Conservation (phyloP, 2,329 filamentous ascomycete species). For the Penicillium frequentans region DNA sequence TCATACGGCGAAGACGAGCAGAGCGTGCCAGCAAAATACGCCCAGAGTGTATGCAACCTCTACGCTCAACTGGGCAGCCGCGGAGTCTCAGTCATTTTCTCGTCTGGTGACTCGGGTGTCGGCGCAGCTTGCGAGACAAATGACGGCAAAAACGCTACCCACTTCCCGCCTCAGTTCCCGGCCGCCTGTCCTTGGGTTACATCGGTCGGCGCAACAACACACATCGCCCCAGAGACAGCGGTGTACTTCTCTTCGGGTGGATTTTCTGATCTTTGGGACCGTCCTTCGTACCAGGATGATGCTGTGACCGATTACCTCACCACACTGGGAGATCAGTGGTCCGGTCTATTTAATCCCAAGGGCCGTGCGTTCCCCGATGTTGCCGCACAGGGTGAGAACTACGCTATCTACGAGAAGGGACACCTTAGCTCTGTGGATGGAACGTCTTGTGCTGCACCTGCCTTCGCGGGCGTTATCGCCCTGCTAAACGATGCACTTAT, state of each 20-base stretch:
- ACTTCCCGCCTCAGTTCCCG: slow-evolving; percentile 46
- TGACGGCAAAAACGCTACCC: slow-evolving; percentile 36
- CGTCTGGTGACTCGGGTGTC: slow-evolving; percentile 52
- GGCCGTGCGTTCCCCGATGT: slow-evolving; percentile 46
- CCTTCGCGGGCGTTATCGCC: slow-evolving; percentile 59
- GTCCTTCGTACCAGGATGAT: slow-evolving; percentile 33
- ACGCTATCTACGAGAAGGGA: slow-evolving; percentile 34
- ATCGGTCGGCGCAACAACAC: slow-evolving; percentile 43
- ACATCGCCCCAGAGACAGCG: slow-evolving; percentile 39
- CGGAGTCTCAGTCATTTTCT: slow-evolving; percentile 50
- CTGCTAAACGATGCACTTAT: slow-evolving; percentile 64
- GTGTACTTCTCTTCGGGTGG: slow-evolving; percentile 45
- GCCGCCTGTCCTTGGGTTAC: slow-evolving; percentile 42
- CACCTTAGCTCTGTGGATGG: slow-evolving; percentile 32
- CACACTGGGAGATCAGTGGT: slow-evolving; percentile 25
- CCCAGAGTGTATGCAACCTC: slow-evolving; percentile 42
- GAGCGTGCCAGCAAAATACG: slow-evolving; percentile 38
- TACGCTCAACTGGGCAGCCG: slow-evolving; percentile 53
- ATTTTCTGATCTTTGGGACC: slow-evolving; percentile 40
- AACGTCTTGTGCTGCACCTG: slow-evolving; percentile 56
- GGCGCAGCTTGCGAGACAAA: slow-evolving; percentile 35
- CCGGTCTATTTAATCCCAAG: slow-evolving; percentile 32
- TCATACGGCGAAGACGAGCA: slow-evolving; percentile 45
- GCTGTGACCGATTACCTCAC: slow-evolving; percentile 38
- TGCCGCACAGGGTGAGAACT: slow-evolving; percentile 37